Evolutionary conservation across 306 rosid species (phyloP).

Genomic region (Hippophae tibetana): DNA sequence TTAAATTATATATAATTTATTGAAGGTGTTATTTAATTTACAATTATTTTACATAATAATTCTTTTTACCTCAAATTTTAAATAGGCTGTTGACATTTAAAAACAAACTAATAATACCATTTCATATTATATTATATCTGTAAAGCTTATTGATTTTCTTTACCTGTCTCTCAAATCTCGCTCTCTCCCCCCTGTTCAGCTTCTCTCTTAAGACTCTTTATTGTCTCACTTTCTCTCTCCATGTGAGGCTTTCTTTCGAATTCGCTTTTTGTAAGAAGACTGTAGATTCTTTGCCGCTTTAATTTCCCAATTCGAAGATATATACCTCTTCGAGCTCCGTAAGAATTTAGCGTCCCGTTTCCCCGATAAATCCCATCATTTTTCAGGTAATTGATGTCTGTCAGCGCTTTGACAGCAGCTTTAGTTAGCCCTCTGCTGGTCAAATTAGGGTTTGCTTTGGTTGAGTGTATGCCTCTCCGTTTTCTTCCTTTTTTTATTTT

Average conservation of each 20-base stretch:
- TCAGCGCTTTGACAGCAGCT: neutral
- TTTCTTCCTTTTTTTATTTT: neutral
- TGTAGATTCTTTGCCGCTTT: too few relatives aligned
- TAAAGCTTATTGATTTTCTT: conserved; percentile 8
- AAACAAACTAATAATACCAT: conserved; percentile 4
- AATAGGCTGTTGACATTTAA: conserved; percentile 9
- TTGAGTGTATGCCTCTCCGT: neutral
- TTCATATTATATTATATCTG: too few relatives aligned
- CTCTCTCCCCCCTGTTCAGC: neutral
- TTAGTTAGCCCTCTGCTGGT: conserved; percentile 2
- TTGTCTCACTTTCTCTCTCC: conserved; percentile 5
- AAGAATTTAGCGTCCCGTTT: neutral
- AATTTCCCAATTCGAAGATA: conserved; percentile 12
- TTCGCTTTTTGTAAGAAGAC: too few relatives aligned
- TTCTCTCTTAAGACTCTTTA: conserved; percentile 1
- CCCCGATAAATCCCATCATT: neutral
- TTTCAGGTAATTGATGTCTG: conserved; percentile 5
- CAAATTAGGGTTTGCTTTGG: neutral
- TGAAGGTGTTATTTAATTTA: too few relatives aligned
- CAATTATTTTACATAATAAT: too few relatives aligned
- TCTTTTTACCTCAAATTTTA: too few relatives aligned
- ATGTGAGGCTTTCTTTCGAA: conserved; percentile 4
- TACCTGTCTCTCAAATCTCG: conserved; percentile 19
- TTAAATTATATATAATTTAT: too few relatives aligned
- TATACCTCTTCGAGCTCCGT: conserved; percentile 4